Evolutionary conservation across 2,329 filamentous ascomycete genomes (phyloP).

Genomic region (Amauroascus verrucosus): DNA sequence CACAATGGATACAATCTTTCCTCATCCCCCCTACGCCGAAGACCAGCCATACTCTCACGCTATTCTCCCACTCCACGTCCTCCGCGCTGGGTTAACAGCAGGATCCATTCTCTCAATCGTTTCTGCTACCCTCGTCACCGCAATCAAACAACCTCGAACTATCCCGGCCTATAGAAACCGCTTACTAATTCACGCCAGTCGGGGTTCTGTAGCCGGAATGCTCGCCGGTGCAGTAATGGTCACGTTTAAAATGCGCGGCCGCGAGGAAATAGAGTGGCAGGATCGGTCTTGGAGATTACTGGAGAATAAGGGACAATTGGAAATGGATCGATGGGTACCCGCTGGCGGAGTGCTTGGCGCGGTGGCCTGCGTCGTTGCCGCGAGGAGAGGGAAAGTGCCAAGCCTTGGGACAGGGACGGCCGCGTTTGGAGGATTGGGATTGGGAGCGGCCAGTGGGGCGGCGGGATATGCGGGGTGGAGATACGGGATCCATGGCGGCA

Average conservation of each 20-base stretch:
- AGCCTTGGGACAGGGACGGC: not conserved
- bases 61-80: conserved; percentile 11
- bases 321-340: conserved; percentile 9
- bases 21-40: conserved; percentile 12
- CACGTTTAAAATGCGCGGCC: conserved; percentile 6
- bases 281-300: conserved; percentile 11
- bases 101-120: conserved; percentile 9
- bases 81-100: conserved; percentile 10
- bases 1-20: conserved; percentile 13
- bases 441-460: conserved; percentile 9
- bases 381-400: conserved; percentile 10
- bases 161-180: conserved; percentile 6
- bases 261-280: conserved; percentile 13
- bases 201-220: conserved; percentile 8
- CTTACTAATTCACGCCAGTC: conserved; percentile 11
- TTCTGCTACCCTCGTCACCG: conserved; percentile 6
- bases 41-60: conserved; percentile 10
- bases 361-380: not conserved
- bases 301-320: conserved; percentile 8
- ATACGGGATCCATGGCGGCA: conserved; percentile 8
- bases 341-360: conserved; percentile 8
- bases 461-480: conserved; percentile 13
- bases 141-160: conserved; percentile 7
- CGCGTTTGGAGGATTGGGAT: conserved; percentile 9
- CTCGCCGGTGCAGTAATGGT: conserved; percentile 6